Percentiles rank a stretch among this genome's conserved stretches.
These are phyloP conservation scores for Oryza punctata DNA, from an alignment of 176 grass and related monocot species.

Conservation along the genomic window DNA sequence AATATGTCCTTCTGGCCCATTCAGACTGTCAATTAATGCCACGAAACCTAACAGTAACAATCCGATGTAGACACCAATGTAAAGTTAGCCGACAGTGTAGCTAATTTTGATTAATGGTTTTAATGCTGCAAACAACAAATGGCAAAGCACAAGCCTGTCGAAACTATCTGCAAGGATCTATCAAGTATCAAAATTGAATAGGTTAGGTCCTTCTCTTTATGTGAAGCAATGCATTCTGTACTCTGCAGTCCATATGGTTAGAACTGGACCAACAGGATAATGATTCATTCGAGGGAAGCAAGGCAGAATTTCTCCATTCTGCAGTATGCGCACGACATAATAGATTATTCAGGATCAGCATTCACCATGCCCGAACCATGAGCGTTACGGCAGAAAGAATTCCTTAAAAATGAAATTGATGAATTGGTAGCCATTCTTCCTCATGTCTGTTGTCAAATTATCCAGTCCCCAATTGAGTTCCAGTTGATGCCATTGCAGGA, in stretches of 20 bases:
- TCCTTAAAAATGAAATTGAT: background rate
- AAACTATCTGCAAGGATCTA: background rate
- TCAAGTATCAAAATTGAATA: background rate
- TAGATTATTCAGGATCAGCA: slow-evolving; percentile 1
- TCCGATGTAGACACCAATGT: background rate
- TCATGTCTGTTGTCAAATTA: background rate
- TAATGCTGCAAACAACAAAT: slow-evolving; percentile 2
- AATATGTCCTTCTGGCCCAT: background rate
- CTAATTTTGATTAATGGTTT: slow-evolving; percentile 18
- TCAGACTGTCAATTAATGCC: background rate
- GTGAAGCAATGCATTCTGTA: background rate
- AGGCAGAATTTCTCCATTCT: background rate
- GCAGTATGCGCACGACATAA: background rate
- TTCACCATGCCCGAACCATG: background rate
- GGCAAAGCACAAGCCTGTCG: background rate
- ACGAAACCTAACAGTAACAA: background rate
- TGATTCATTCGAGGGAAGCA: background rate
- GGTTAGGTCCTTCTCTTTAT: background rate
- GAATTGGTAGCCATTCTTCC: background rate
- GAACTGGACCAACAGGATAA: slow-evolving; percentile 6
- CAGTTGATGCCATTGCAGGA: background rate
- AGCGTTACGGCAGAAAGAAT: background rate
- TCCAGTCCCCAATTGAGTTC: background rate
- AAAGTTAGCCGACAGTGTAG: slow-evolving; percentile 32
- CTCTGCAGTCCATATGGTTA: background rate